These are phyloP conservation scores for Coemansia sp. DNA, from an alignment of 192 early-diverging fungal genomes.

Conservation along the genomic window DNA sequence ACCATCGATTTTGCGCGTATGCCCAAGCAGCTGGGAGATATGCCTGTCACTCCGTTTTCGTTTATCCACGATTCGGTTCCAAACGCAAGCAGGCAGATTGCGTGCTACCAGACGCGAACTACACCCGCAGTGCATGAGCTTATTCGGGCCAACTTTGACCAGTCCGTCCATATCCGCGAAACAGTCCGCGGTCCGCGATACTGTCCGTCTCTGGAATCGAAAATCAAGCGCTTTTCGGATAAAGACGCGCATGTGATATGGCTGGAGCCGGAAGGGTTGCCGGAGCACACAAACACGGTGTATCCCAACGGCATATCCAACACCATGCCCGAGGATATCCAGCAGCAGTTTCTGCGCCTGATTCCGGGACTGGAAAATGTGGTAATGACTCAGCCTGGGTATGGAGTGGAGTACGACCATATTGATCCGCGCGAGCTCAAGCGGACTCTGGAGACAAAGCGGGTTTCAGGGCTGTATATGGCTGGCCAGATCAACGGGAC, in stretches of 20 bases:
- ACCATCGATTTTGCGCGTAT: slow-evolving; percentile 73
- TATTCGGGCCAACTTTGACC: slow-evolving; percentile 69
- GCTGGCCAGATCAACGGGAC: slow-evolving; percentile 89
- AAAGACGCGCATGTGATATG: slow-evolving; percentile 70
- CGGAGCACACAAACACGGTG: slow-evolving; percentile 61
- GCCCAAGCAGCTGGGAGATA: slow-evolving; percentile 64
- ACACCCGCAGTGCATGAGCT: slow-evolving; percentile 64
- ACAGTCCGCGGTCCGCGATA: slow-evolving; percentile 81
- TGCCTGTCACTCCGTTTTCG: slow-evolving; percentile 72
- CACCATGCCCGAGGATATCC: slow-evolving; percentile 76
- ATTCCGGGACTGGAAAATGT: slow-evolving; percentile 77
- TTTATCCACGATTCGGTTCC: slow-evolving; percentile 70
- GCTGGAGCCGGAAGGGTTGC: slow-evolving; percentile 78
- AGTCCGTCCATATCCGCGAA: slow-evolving; percentile 79
- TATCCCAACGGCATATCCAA: slow-evolving; percentile 87
- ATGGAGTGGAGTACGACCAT: slow-evolving; percentile 87
- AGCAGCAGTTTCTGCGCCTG: slow-evolving; percentile 64
- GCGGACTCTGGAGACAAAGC: slow-evolving; percentile 74
- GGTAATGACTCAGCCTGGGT: slow-evolving; percentile 67
- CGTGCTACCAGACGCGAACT: slow-evolving; percentile 76
- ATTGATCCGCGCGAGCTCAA: slow-evolving; percentile 77
- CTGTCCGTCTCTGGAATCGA: slow-evolving; percentile 80
- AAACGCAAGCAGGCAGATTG: slow-evolving; percentile 63
- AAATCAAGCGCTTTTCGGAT: slow-evolving; percentile 69
- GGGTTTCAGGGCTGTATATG: slow-evolving; percentile 70